Evolutionary conservation across 352 stramenopile genomes (phyloP).

Genomic region (Phytophthora nicotianae): DNA sequence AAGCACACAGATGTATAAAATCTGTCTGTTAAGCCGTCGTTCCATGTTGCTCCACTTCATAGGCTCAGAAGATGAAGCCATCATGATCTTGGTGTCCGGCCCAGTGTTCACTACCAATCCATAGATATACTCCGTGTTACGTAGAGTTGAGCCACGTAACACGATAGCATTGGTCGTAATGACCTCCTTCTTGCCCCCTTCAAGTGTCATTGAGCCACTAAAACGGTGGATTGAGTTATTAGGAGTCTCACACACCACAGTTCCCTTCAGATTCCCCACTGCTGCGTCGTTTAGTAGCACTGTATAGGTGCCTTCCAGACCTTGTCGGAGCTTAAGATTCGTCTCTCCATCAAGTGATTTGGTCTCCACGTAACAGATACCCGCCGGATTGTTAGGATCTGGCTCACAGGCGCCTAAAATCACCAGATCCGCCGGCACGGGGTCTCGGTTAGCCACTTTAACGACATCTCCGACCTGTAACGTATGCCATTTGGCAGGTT

Average conservation of each 20-base stretch:
- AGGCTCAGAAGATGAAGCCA: constrained; percentile 73
- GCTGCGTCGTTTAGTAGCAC: constrained; percentile 53
- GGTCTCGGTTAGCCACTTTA: constrained; percentile 88
- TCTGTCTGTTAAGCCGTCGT: constrained; percentile 77
- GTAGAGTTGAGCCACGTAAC: constrained; percentile 86
- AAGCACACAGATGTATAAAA: constrained; percentile 83
- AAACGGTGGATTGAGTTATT: constrained; percentile 94
- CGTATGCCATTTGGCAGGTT: constrained; percentile 70
- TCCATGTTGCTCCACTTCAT: constrained; percentile 93
- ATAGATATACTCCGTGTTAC: constrained; percentile 93
- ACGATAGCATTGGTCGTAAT: constrained; percentile 85
- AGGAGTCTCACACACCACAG: constrained; percentile 79
- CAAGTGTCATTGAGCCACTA: constrained; percentile 81
- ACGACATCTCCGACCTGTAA: constrained; percentile 91
- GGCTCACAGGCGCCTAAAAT: constrained; percentile 86
- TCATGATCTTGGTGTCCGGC: constrained; percentile 91
- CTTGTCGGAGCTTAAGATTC: constrained; percentile 92
- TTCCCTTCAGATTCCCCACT: constrained; percentile 57
- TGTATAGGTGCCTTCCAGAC: constrained; percentile 80
- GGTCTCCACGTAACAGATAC: constrained; percentile 93
- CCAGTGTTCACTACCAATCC: constrained; percentile 93
- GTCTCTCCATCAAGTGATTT: constrained; percentile 94
- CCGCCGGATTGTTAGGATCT: constrained; percentile 61
- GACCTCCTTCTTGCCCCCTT: constrained; percentile 64
- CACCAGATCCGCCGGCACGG: constrained; percentile 87